Base-by-base conservation (phyloP, 1,139 yeast genomes). In the Ogataea hybrid region DNA sequence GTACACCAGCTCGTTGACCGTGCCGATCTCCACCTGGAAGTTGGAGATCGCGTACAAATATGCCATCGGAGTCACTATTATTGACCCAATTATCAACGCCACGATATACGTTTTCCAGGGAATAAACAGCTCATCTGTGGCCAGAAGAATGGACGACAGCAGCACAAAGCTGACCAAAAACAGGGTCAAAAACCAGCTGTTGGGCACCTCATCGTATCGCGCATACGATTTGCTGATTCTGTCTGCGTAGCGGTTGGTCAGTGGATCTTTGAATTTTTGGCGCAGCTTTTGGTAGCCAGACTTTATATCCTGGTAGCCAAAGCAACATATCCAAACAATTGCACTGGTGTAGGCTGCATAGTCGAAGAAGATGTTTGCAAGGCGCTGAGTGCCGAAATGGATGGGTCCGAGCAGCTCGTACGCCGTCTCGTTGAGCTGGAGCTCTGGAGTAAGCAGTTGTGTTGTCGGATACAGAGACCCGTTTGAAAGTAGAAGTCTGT, bases 301-400 rank as follows among this genome's bases (percentile, higher is more conserved):
- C 64, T 9, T 75, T 69, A 58, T 64, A 32, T 53, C 56, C 5
- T 39, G 31, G 27, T 34, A 47, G 3, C 58, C 59, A 70, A 34
- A 70, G 44, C 25, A 36, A 2, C 67, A 48, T 20, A 74, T 68
- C 78, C 78, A 73, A 1, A 66, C 61, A 6, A 72, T 54, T 0
- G 78, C 77, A 53, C 75, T 69, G 1, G 70, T 51, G 49, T 73
- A 74, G 0, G 78, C 75, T 2, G 77, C 79, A 47, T 71, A 74
- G 49, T 73, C 79, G 47, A 73, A 74, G 46, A 74, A 73, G 54
- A 71, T 71, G 48, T 71, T 71, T 73, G 77, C 71, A 2, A 71
- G 69, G 41, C 75, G 59, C 52, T 73, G 78, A 5, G 74, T 67
- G 0, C 78, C 77, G 37, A 64, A 43, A 25, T 47, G 56, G 5